Percentiles rank a stretch among this genome's conserved stretches.
These are phyloP conservation scores for Dimocarpus longan DNA, from an alignment of 345 rosid genomes.

Conservation along the genomic window DNA sequence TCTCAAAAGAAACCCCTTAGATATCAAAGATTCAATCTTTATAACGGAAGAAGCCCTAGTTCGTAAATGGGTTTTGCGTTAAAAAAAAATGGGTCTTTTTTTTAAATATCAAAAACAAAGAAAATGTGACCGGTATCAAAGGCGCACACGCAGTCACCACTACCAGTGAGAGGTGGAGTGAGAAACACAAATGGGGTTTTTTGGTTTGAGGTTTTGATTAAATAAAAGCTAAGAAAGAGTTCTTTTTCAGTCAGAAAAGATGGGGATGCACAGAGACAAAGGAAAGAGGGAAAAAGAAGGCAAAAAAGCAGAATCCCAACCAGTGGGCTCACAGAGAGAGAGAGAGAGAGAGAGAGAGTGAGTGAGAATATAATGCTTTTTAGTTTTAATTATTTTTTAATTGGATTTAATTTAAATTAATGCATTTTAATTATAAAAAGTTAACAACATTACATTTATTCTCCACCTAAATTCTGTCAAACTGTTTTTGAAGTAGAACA, in stretches of 20 bases:
- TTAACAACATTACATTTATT: slow-evolving; percentile 26
- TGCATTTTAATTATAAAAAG: not conserved
- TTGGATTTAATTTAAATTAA: not conserved
- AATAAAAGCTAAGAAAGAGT: not conserved
- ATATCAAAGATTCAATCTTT: slow-evolving; percentile 26
- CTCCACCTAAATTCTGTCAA: slow-evolving; percentile 24
- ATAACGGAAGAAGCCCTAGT: slow-evolving; percentile 27
- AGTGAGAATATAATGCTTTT: slow-evolving; percentile 6
- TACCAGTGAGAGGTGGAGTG: slow-evolving; percentile 1
- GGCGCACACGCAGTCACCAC: not conserved
- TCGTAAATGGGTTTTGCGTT: slow-evolving; percentile 21
- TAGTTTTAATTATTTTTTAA: not conserved
- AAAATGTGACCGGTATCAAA: not conserved
- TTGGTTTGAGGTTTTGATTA: not conserved
- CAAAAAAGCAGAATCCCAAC: slow-evolving; percentile 6
- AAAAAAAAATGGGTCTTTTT: slow-evolving; percentile 12
- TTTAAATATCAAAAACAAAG: not conserved
- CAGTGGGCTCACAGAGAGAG: not conserved
- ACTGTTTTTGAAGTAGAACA: not conserved
- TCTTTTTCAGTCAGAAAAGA: slow-evolving; percentile 9
- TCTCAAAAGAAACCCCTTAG: slow-evolving; percentile 19
- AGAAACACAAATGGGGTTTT: not conserved
- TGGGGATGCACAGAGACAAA: slow-evolving; percentile 17
- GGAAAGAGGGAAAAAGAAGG: not conserved
- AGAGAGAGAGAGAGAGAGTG: not conserved